Conservation (phyloP, 163 green algal species). For the Chloromonas sp. region DNA sequence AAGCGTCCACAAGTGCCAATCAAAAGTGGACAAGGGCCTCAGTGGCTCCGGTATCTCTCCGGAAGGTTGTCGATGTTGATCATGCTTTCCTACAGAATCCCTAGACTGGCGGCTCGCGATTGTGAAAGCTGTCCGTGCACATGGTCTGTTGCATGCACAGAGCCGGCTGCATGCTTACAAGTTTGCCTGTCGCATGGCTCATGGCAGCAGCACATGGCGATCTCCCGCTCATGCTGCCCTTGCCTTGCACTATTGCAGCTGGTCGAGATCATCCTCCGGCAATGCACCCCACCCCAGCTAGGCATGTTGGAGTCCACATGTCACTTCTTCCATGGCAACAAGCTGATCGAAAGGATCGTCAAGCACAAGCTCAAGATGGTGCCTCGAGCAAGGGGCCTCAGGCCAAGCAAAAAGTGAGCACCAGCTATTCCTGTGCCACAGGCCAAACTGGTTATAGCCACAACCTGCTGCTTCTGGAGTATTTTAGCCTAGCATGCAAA, state of each 20-base stretch:
- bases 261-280: constrained; percentile 60
- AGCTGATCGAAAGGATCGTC: constrained; percentile 59
- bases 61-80: too few relatives aligned
- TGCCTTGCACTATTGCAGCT: constrained; percentile 35
- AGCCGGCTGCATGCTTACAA: neutral
- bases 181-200: too few relatives aligned
- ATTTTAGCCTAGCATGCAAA: neutral
- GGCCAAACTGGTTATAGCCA: too few relatives aligned
- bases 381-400: constrained; percentile 58
- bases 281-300: constrained; percentile 52
- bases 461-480: neutral
- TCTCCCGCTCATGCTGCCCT: too few relatives aligned
- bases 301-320: constrained; percentile 67
- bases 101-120: too few relatives aligned
- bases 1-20: too few relatives aligned
- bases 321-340: constrained; percentile 56
- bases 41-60: too few relatives aligned
- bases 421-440: neutral
- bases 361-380: constrained; percentile 55
- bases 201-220: too few relatives aligned
- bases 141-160: neutral
- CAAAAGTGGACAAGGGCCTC: too few relatives aligned
- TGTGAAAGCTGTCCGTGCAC: too few relatives aligned
- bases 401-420: constrained; percentile 50
- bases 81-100: too few relatives aligned